These are phyloP conservation scores for bread wheat (Triticum aestivum) DNA, from an alignment of 176 grass and related monocot genomes.

Conservation along the genomic window DNA sequence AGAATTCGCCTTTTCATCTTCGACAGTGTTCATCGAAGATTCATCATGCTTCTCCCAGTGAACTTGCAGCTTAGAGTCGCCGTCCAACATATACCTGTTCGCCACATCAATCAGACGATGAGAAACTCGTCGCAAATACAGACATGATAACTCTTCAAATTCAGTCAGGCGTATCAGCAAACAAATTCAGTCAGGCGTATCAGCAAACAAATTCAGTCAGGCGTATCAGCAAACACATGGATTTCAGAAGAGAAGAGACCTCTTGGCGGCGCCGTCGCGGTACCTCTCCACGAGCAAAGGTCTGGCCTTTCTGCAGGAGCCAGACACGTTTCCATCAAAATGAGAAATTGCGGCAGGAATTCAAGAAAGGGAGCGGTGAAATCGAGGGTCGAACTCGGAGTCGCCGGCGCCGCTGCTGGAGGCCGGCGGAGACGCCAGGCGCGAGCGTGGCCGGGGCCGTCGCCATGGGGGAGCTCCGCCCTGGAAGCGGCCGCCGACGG, in stretches of 20 bases:
- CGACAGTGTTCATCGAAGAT: not conserved
- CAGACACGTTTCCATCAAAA: not conserved
- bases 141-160: not conserved
- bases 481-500: constrained; percentile 14
- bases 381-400: constrained; percentile 22
- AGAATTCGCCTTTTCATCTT: constrained; percentile 33
- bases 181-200: not conserved
- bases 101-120: not conserved
- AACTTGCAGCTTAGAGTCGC: constrained; percentile 43
- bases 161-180: not conserved
- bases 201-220: not conserved
- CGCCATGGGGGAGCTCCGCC: not conserved
- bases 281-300: constrained; percentile 72
- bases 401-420: constrained; percentile 3
- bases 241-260: constrained; percentile 34
- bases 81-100: constrained; percentile 58
- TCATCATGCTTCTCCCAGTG: constrained; percentile 39
- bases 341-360: not conserved
- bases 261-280: constrained; percentile 65
- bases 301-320: constrained; percentile 39
- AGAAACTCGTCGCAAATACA: not conserved
- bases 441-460: not conserved
- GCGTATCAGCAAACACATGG: not conserved
- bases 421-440: not conserved
- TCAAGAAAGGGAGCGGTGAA: not conserved